A percentile compares a stretch with the other conserved stretches of the same genome.
Evolutionary conservation across 345 rosid genomes (phyloP).

Genomic region (Cardiospermum halicacabum): DNA sequence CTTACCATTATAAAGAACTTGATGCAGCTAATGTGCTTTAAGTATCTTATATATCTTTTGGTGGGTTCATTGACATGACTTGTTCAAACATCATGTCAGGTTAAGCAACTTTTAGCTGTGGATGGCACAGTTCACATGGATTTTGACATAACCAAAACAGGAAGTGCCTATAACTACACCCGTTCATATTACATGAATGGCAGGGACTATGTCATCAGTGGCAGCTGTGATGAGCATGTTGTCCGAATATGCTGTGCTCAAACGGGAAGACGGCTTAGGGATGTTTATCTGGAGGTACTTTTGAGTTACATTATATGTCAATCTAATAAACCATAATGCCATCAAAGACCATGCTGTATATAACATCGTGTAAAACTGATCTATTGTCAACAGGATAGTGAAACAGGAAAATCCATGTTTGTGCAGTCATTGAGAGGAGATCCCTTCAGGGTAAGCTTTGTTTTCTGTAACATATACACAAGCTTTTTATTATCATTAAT

Average conservation of each 20-base stretch:
- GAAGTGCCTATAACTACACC: constrained; percentile 48
- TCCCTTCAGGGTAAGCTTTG: constrained; percentile 47
- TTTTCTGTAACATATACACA: background rate
- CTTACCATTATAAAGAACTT: background rate
- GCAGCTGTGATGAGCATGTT: constrained; percentile 49
- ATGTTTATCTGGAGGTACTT: constrained; percentile 47
- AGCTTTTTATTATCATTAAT: too few relatives aligned
- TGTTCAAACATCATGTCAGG: constrained; percentile 22
- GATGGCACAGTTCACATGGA: constrained; percentile 43
- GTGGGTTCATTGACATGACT: background rate
- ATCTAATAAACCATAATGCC: constrained; percentile 7
- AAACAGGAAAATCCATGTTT: constrained; percentile 33
- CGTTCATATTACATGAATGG: constrained; percentile 57
- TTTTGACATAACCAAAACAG: constrained; percentile 42
- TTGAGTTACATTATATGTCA: too few relatives aligned
- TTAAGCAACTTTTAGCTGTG: constrained; percentile 41
- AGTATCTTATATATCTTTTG: background rate
- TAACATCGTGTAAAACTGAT: background rate
- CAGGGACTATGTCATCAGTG: constrained; percentile 51
- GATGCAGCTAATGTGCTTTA: background rate
- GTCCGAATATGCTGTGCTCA: constrained; percentile 46
- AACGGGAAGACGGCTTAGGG: constrained; percentile 53
- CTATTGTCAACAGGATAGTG: constrained; percentile 24
- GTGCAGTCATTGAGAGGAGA: constrained; percentile 60
- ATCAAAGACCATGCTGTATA: background rate